Evolutionary conservation across 305 asterid species (phyloP).

Genomic region (Euphrasia arctica): DNA sequence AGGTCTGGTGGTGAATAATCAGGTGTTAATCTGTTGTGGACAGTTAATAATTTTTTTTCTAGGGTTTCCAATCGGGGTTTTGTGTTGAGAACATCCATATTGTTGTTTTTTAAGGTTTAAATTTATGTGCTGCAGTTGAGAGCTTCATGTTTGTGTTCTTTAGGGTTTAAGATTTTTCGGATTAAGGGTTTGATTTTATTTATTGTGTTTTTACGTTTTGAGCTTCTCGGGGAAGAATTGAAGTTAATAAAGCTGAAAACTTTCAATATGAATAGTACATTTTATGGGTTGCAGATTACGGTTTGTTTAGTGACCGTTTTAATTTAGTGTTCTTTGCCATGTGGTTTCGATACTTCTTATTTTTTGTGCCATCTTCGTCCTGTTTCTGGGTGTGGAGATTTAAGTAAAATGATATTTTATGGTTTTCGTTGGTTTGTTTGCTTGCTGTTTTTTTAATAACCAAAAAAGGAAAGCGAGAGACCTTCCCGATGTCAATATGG

Average conservation of each 20-base stretch:
- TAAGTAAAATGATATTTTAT: too few species aligned
- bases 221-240: constrained; percentile 3
- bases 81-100: not conserved
- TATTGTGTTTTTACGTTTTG: not conserved
- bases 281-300: constrained; percentile 42
- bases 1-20: constrained; percentile 5
- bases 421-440: not conserved
- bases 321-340: not conserved
- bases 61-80: constrained; percentile 43
- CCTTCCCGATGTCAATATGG: not conserved
- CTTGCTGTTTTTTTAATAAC: not conserved
- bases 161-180: not conserved
- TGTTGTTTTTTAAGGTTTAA: not conserved
- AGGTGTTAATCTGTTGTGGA: constrained; percentile 8
- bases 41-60: not conserved
- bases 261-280: not conserved
- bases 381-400: not conserved
- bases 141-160: not conserved
- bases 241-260: not conserved
- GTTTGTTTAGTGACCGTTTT: constrained; percentile 4
- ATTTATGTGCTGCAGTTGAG: not conserved
- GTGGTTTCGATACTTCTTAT: not conserved
- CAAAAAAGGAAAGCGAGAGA: not conserved
- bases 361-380: not conserved
- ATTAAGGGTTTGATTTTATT: not conserved